These are phyloP conservation scores for Pachyrhizus erosus DNA, from an alignment of 306 rosid species.

Conservation along the genomic window DNA sequence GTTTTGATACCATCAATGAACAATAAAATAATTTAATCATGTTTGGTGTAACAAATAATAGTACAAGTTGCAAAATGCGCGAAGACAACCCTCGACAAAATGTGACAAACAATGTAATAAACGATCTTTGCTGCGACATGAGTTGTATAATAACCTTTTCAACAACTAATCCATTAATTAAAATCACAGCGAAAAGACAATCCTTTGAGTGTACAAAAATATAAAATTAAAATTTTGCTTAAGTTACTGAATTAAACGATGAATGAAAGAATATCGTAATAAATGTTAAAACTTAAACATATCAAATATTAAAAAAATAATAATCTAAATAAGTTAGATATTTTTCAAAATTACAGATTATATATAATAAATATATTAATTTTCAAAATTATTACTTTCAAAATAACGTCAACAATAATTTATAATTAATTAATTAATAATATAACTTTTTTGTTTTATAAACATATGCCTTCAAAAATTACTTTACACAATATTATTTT, in stretches of 20 bases:
- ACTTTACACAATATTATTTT: too few species aligned
- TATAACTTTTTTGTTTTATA: too few species aligned
- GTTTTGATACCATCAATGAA: not conserved
- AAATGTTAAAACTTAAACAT: not conserved
- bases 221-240: not conserved
- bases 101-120: not conserved
- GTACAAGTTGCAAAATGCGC: not conserved
- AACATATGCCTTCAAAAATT: too few species aligned
- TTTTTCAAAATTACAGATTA: too few species aligned
- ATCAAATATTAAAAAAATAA: not conserved
- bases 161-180: slow-evolving; percentile 18
- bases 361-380: too few species aligned
- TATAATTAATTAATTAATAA: too few species aligned
- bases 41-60: not conserved
- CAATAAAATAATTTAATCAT: not conserved
- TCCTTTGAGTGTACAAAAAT: not conserved
- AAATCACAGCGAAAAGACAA: not conserved
- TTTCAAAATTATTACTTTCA: too few species aligned
- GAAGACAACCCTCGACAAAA: slow-evolving; percentile 2
- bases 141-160: not conserved
- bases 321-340: too few species aligned
- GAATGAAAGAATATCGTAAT: not conserved
- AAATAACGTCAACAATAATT: too few species aligned
- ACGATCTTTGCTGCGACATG: not conserved
- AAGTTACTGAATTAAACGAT: not conserved